Evolutionary conservation across 148 eudicot species (phyloP), one percentile per base, ranked within the genome.

Genomic region (Dysphania ambrosioides): DNA sequence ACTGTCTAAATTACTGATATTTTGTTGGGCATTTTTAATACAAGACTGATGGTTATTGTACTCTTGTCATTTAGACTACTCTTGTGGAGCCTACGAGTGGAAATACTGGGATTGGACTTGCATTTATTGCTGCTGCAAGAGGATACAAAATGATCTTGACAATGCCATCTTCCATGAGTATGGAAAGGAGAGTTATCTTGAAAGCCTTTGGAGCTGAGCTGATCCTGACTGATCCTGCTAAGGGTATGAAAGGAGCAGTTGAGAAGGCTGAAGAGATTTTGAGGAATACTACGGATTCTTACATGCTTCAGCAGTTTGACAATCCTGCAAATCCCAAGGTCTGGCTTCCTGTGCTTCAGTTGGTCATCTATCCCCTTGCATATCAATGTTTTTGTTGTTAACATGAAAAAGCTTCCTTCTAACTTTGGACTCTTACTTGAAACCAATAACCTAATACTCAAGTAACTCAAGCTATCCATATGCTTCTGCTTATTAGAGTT

Each of bases 241-340:
- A 90, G 79, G 99, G 99, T 65, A 92, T 96, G 99, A 90, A 85
- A 75, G 99, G 99, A 36, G 95, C 99, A 75, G 86, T 96, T 81
- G 87, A 89, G 65, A 90, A 90, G 83, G 99, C 97, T 68, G 97
- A 96, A 78, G 93, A 92, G 71, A 96, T 96, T 73, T 65, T 92
- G 80, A 90, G 72, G 70, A 88, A 74, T 56, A 92, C 91, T 63
- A 94, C 92, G 23, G 74, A 90, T 78, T 86, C 99, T 27, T 96
- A 89, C 87, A 92, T 96, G 91, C 97, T 88, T 82, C 96, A 92
- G 78, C 99, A 96, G 70, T 96, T 96, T 83, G 97, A 96, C 81
- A 96, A 96, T 75, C 94, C 99, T 57, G 99, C 99, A 44, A 96
- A 96, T 83, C 99, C 99, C 38, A 89, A 96, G 97, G 99, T 94